These are phyloP conservation scores for Axilococcus clingmanii DNA, from an alignment of 139 green algal species.

Conservation along the genomic window DNA sequence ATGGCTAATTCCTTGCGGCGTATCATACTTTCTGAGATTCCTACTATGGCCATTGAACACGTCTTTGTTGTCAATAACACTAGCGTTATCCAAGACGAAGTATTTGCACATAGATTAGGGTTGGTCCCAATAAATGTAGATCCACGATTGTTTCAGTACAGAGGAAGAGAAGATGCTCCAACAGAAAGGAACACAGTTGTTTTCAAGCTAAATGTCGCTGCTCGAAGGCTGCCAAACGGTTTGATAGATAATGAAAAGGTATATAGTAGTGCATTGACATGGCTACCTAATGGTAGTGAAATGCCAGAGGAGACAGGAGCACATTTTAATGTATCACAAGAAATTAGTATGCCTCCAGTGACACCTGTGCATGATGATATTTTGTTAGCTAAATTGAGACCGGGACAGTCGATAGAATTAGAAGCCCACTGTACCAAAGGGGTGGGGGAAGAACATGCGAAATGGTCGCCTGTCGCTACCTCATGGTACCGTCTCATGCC, in stretches of 20 bases:
- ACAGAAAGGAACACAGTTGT: conserved; percentile 66
- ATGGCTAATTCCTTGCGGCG: conserved; percentile 89
- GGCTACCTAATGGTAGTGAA: conserved; percentile 77
- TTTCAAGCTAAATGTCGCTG: conserved; percentile 51
- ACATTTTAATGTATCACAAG: conserved; percentile 51
- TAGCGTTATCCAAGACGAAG: conserved; percentile 84
- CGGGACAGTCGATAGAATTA: conserved; percentile 76
- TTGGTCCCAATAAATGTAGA: conserved; percentile 80
- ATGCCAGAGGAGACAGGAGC: conserved; percentile 75
- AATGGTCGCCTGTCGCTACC: conserved; percentile 96
- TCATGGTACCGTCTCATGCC: conserved; percentile 85
- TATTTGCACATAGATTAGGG: conserved; percentile 87
- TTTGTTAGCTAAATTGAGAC: conserved; percentile 81
- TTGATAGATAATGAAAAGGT: conserved; percentile 33
- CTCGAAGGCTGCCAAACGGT: conserved; percentile 23
- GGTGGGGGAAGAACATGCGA: conserved; percentile 85
- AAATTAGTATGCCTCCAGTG: conserved; percentile 18
- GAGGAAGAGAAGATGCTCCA: conserved; percentile 11
- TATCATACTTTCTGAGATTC: conserved; percentile 92
- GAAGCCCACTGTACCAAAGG: conserved; percentile 87
- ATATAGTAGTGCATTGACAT: conserved; percentile 49
- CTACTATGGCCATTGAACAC: conserved; percentile 95
- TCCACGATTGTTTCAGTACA: conserved; percentile 60
- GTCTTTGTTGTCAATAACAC: conserved; percentile 98
- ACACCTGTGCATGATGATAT: conserved; percentile 71